Percentiles rank a stretch among this genome's conserved stretches.
These are phyloP conservation scores for Paraphaeosphaeria minitans DNA, from an alignment of 2,329 filamentous ascomycete genomes.

Conservation along the genomic window DNA sequence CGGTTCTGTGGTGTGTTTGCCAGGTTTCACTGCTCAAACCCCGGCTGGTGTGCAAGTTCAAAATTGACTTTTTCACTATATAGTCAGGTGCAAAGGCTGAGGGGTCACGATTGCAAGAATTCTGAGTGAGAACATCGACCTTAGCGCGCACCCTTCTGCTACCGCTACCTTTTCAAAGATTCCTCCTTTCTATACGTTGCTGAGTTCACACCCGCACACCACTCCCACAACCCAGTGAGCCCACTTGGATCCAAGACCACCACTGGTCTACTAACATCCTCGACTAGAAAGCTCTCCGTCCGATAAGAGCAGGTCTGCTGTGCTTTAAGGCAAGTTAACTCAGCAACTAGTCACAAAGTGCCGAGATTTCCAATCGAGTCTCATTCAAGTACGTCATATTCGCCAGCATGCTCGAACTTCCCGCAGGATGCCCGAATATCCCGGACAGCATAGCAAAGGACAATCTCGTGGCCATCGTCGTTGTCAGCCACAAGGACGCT, in stretches of 20 bases:
- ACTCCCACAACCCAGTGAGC: no score
- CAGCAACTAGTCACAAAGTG: not conserved
- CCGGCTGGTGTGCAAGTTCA: not conserved
- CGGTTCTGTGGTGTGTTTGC: not conserved
- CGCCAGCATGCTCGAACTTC: not conserved
- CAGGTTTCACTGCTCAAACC: not conserved
- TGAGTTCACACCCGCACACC: no score
- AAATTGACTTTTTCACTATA: not conserved
- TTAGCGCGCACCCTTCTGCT: no score
- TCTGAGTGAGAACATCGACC: not conserved
- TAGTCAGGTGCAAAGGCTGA: not conserved
- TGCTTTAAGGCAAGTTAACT: not conserved
- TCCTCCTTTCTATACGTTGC: no score
- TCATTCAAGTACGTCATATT: not conserved
- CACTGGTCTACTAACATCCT: not conserved
- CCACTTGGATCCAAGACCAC: no score
- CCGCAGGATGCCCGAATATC: slow-evolving; percentile 14
- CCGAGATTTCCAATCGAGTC: not conserved
- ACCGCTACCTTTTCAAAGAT: no score
- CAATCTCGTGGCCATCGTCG: slow-evolving; percentile 19
- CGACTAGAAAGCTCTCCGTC: not conserved
- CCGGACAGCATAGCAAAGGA: slow-evolving; percentile 9
- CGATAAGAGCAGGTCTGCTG: no score
- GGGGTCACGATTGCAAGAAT: not conserved
- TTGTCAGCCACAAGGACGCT: slow-evolving; percentile 17